phyloP scores from a whole-genome alignment of 164 flowering plant genomes.

The Platanus orientalis region DNA sequence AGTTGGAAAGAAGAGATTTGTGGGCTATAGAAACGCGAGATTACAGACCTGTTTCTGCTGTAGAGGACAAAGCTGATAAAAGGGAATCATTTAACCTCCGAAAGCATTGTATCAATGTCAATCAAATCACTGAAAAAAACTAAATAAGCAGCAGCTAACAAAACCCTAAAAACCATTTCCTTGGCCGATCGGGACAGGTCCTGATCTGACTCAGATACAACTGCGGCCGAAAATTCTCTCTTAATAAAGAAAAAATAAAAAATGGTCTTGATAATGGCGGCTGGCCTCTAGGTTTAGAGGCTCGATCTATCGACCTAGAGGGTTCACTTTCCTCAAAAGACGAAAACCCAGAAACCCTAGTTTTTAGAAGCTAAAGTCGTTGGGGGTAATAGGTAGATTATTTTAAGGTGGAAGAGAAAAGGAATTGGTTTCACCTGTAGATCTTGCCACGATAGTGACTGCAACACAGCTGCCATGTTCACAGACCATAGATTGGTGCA shows the following conservation, averaged over 20 bases:
- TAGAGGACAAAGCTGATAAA: slow-evolving; percentile 27
- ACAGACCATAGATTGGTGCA: slow-evolving; percentile 91
- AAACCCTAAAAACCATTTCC: slow-evolving; percentile 6
- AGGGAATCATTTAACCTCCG: slow-evolving; percentile 7
- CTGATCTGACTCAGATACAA: slow-evolving; percentile 13
- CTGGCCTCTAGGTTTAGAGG: slow-evolving; percentile 22
- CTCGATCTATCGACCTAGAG: neutral
- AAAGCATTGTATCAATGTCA: slow-evolving; percentile 12
- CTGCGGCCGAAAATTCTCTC: slow-evolving; percentile 18
- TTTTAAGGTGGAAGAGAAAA: too few relatives aligned
- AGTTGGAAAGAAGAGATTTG: slow-evolving; percentile 4
- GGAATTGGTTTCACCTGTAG: slow-evolving; percentile 28
- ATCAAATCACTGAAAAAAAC: slow-evolving; percentile 38
- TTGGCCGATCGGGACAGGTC: slow-evolving; percentile 11
- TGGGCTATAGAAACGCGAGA: neutral
- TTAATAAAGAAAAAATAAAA: slow-evolving; percentile 14
- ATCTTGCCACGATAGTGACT: slow-evolving; percentile 65
- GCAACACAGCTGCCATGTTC: slow-evolving; percentile 95
- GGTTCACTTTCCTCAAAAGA: slow-evolving; percentile 27
- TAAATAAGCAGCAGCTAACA: neutral
- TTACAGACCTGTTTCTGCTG: slow-evolving; percentile 21
- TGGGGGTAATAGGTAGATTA: neutral
- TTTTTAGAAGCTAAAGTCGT: slow-evolving; percentile 19
- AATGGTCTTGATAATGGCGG: slow-evolving; percentile 40
- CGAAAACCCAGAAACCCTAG: slow-evolving; percentile 26